Percentiles rank a stretch among this genome's conserved stretches.
These are phyloP conservation scores for Ramaria sp. DNA, from an alignment of 768 basidiomycete species.

Conservation along the genomic window DNA sequence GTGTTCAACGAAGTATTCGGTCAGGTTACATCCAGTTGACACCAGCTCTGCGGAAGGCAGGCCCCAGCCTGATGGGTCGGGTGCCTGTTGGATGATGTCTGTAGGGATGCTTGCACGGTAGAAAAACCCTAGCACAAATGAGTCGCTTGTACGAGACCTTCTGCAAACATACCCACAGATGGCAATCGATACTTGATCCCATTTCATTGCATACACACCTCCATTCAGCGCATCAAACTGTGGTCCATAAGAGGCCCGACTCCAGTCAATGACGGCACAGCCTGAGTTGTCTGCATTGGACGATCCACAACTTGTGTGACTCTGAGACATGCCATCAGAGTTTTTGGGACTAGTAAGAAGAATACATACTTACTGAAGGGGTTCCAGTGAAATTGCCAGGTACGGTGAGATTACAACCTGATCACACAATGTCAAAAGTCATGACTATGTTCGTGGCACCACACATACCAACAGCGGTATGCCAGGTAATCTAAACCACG, in stretches of 20 bases:
- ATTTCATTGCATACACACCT: slow-evolving; percentile 83
- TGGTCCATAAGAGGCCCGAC: slow-evolving; percentile 73
- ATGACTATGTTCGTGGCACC: not conserved
- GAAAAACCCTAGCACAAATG: slow-evolving; percentile 51
- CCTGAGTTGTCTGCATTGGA: slow-evolving; percentile 43
- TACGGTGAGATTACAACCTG: slow-evolving; percentile 49
- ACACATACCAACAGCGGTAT: slow-evolving; percentile 6
- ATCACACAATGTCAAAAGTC: not conserved
- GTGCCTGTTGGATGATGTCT: slow-evolving; percentile 50
- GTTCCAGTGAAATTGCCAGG: slow-evolving; percentile 51
- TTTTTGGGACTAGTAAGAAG: not conserved
- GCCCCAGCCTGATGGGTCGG: slow-evolving; percentile 61
- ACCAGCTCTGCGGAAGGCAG: slow-evolving; percentile 50
- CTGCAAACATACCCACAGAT: slow-evolving; percentile 42
- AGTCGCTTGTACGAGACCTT: not conserved
- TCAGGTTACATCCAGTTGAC: slow-evolving; percentile 43
- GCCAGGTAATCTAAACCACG: slow-evolving; percentile 12
- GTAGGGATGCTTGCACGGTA: slow-evolving; percentile 66
- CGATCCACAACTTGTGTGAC: slow-evolving; percentile 4
- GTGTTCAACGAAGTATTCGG: slow-evolving; percentile 53
- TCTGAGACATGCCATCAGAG: not conserved
- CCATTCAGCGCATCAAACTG: slow-evolving; percentile 72
- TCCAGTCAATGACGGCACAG: slow-evolving; percentile 72
- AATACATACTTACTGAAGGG: slow-evolving; percentile 38
- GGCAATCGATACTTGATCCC: slow-evolving; percentile 68